Evolutionary conservation across 148 eudicot genomes (phyloP).

Genomic region (Rhododendron kiyosumense): DNA sequence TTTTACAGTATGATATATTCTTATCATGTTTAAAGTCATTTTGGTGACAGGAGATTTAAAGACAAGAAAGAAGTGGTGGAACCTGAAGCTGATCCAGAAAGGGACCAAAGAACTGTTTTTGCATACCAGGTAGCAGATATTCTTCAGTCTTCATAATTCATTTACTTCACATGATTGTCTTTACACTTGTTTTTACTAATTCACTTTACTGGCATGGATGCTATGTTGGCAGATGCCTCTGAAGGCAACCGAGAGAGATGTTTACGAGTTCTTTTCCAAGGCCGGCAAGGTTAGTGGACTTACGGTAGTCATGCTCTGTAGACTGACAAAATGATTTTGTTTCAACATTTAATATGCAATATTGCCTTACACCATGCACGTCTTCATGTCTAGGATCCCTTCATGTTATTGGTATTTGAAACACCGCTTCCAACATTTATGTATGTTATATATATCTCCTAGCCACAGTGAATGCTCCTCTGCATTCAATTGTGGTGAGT

Average conservation of each 20-base stretch:
- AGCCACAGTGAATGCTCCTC: constrained; percentile 27
- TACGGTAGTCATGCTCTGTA: not conserved
- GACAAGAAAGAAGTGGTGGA: constrained; percentile 79
- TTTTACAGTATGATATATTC: not conserved
- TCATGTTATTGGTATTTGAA: constrained; percentile 4
- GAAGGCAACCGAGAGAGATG: constrained; percentile 87
- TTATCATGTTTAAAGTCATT: constrained; percentile 25
- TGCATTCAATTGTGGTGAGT: constrained; percentile 7
- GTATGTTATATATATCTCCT: constrained; percentile 19
- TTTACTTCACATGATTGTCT: not conserved
- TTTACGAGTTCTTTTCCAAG: constrained; percentile 85
- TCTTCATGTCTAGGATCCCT: not conserved
- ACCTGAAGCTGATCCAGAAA: constrained; percentile 99
- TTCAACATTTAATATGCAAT: not conserved
- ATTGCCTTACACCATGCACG: not conserved
- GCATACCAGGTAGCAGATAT: constrained; percentile 73
- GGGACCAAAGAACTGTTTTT: constrained; percentile 98
- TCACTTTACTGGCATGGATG: constrained; percentile 4
- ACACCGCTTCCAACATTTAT: not conserved
- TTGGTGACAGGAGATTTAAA: constrained; percentile 68
- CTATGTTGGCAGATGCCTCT: constrained; percentile 73
- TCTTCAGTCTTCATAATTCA: not conserved
- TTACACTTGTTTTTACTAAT: constrained; percentile 1
- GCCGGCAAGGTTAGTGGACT: constrained; percentile 79
- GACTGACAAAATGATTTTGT: not conserved